Evolutionary conservation across 2,329 filamentous ascomycete species (phyloP).

Genomic region (Arthrobotrys sinensis): DNA sequence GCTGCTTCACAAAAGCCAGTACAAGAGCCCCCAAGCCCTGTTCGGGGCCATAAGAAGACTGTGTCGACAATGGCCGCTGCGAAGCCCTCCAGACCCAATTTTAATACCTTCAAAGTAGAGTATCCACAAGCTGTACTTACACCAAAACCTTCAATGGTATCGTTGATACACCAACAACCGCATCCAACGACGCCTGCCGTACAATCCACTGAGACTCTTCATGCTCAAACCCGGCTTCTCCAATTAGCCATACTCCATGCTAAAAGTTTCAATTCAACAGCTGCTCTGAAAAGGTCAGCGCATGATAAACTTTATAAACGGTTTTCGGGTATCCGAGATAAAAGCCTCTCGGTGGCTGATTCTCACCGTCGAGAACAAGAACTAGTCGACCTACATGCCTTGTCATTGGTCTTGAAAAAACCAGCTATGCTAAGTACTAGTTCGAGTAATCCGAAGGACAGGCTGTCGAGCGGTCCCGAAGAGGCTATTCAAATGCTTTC

Average conservation of each 20-base stretch:
- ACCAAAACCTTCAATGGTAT: conserved; percentile 46
- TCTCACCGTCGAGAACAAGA: conserved; percentile 47
- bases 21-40: conserved; percentile 38
- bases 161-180: conserved; percentile 27
- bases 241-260: conserved; percentile 53
- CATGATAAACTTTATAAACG: conserved; percentile 35
- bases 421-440: conserved; percentile 11
- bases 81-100: conserved; percentile 36
- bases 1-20: conserved; percentile 10
- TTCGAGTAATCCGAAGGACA: conserved; percentile 37
- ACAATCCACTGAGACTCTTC: conserved; percentile 34
- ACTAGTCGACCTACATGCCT: conserved; percentile 41
- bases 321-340: conserved; percentile 45
- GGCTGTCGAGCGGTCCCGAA: conserved; percentile 39
- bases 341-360: conserved; percentile 28
- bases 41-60: conserved; percentile 44
- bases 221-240: conserved; percentile 50
- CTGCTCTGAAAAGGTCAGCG: conserved; percentile 37
- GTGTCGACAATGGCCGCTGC: conserved; percentile 19
- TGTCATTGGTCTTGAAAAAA: conserved; percentile 48
- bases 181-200: conserved; percentile 13
- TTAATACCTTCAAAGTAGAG: conserved; percentile 52
- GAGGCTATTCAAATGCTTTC: conserved; percentile 59
- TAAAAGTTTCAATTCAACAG: conserved; percentile 47
- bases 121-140: conserved; percentile 35